Evolutionary conservation across 2,329 filamentous ascomycete species (phyloP).

Genomic region (Lasiodiplodia sp.): DNA sequence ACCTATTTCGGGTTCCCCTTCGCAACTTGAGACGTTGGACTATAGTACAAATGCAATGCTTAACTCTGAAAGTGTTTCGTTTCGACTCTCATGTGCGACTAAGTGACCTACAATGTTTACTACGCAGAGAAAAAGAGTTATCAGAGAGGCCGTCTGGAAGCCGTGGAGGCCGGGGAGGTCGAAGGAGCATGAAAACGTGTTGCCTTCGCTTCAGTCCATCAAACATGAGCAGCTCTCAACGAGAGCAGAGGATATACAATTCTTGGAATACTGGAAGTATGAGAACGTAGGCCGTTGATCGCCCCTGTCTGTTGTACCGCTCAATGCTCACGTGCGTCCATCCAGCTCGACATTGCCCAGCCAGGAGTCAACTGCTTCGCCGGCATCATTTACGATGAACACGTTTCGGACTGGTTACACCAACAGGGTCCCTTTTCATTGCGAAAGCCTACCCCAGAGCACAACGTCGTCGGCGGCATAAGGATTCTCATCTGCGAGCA

Average conservation of each 20-base stretch:
- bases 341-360: neutral
- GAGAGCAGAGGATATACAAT: conserved; percentile 13
- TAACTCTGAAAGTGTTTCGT: conserved; percentile 11
- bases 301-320: neutral
- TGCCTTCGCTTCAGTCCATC: conserved; percentile 22
- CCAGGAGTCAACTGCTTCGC: conserved; percentile 10
- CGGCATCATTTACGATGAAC: conserved; percentile 16
- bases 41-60: conserved; percentile 21
- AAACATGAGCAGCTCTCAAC: conserved; percentile 9
- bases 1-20: conserved; percentile 10
- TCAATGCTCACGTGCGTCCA: neutral
- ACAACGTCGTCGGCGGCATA: neutral
- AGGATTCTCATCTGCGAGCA: conserved; percentile 24
- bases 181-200: conserved; percentile 17
- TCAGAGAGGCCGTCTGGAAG: conserved; percentile 17
- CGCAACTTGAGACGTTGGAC: neutral
- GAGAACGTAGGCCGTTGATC: neutral
- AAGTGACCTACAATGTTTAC: conserved; percentile 6
- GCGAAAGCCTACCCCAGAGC: neutral
- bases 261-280: conserved; percentile 20
- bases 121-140: neutral
- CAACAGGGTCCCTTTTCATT: conserved; percentile 9
- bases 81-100: conserved; percentile 1
- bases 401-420: conserved; percentile 19
- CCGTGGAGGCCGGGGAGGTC: conserved; percentile 5